Conservation (phyloP, 345 rosid genomes). For the Corymbia maculata region DNA sequence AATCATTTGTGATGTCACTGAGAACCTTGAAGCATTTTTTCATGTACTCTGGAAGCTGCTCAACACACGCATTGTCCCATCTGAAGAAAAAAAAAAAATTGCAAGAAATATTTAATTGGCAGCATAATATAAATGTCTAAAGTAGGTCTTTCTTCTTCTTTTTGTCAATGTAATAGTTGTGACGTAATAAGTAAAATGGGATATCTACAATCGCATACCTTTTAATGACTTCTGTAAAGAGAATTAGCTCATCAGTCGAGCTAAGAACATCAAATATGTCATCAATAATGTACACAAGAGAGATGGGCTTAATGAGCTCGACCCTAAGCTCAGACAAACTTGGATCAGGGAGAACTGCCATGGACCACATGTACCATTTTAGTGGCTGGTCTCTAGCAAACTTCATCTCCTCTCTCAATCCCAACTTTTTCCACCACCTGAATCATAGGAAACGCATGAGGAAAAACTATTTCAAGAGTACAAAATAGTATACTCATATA, state of each 20-base stretch:
- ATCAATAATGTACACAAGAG: slow-evolving; percentile 44
- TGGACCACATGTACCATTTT: slow-evolving; percentile 44
- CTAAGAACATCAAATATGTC: slow-evolving; percentile 47
- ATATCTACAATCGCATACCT: slow-evolving; percentile 4
- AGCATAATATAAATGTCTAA: neutral
- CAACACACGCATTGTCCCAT: neutral
- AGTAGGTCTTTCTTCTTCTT: neutral
- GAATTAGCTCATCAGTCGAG: slow-evolving; percentile 28
- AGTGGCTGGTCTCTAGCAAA: slow-evolving; percentile 45
- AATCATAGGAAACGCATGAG: neutral
- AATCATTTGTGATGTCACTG: slow-evolving; percentile 10
- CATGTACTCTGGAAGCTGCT: slow-evolving; percentile 19
- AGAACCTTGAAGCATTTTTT: slow-evolving; percentile 14
- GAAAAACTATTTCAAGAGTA: neutral
- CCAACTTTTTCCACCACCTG: slow-evolving; percentile 61
- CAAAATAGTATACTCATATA: neutral
- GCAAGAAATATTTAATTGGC: neutral
- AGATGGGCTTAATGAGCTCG: slow-evolving; percentile 31
- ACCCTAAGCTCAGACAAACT: slow-evolving; percentile 30
- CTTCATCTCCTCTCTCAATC: slow-evolving; percentile 23
- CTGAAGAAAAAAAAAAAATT: neutral
- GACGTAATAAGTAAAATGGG: neutral
- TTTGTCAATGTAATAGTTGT: neutral
- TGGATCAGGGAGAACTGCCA: slow-evolving; percentile 37
- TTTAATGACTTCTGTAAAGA: slow-evolving; percentile 27